Conservation (phyloP, 768 basidiomycete species). For the Tulasnella sp. region DNA sequence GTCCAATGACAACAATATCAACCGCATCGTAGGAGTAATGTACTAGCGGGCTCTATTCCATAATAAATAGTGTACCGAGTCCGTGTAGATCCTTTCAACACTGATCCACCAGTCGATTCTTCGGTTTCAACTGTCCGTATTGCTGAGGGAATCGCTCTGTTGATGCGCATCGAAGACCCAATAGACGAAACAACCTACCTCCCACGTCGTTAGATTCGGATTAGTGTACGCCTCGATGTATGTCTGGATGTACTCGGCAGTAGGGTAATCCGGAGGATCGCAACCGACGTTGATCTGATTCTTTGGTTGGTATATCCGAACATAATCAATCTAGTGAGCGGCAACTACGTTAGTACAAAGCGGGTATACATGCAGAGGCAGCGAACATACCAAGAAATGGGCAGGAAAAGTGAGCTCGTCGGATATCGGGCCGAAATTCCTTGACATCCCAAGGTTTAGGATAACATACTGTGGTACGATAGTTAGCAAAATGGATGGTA, state of each 20-base stretch:
- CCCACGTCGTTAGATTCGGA: conserved; percentile 46
- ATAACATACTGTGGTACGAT: neutral
- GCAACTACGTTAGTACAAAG: neutral
- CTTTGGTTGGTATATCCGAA: conserved; percentile 79
- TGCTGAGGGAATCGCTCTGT: too few species aligned
- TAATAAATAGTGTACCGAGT: too few species aligned
- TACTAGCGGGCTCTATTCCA: too few species aligned
- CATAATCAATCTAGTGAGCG: conserved; percentile 49
- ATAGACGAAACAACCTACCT: neutral
- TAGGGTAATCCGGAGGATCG: conserved; percentile 68
- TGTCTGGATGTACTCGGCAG: conserved; percentile 66
- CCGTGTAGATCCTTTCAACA: too few species aligned
- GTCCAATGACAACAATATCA: too few species aligned
- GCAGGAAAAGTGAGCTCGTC: conserved; percentile 55
- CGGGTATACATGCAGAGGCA: neutral
- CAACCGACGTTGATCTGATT: conserved; percentile 68
- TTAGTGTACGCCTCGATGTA: conserved; percentile 65
- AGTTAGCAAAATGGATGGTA: neutral
- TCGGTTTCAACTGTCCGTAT: conserved; percentile 46
- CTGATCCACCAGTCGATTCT: conserved; percentile 43
- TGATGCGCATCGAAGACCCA: neutral
- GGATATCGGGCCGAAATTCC: conserved; percentile 4
- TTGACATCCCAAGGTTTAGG: conserved; percentile 4
- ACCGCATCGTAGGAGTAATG: too few species aligned
- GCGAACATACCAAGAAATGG: conserved; percentile 39